phyloP scores from a whole-genome alignment of 176 grass and related monocot species.

The Eragrostis curvula region DNA sequence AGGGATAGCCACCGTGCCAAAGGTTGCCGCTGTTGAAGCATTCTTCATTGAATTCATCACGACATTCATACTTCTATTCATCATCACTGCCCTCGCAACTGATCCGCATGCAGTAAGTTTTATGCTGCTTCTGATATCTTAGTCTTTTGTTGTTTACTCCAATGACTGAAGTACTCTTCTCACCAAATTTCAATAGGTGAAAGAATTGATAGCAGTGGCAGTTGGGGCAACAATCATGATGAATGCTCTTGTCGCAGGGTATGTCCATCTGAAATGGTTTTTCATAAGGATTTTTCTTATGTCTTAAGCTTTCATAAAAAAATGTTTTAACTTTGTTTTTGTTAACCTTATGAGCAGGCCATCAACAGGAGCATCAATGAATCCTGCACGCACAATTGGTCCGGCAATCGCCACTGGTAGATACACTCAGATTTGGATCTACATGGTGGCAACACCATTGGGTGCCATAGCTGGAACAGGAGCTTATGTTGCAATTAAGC shows the following conservation, averaged over 20 bases:
- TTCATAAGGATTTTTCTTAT: neutral
- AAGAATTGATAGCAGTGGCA: slow-evolving; percentile 58
- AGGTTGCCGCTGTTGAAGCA: slow-evolving; percentile 22
- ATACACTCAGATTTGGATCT: slow-evolving; percentile 48
- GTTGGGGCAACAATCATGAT: slow-evolving; percentile 53
- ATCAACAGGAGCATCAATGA: slow-evolving; percentile 55
- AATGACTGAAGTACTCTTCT: slow-evolving; percentile 14
- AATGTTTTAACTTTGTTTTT: neutral
- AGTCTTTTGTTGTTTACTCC: neutral
- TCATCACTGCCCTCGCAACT: slow-evolving; percentile 58
- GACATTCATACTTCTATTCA: slow-evolving; percentile 71
- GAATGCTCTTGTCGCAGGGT: slow-evolving; percentile 56
- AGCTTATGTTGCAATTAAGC: slow-evolving; percentile 38
- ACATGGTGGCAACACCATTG: slow-evolving; percentile 30
- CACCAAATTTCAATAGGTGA: slow-evolving; percentile 36
- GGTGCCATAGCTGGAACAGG: slow-evolving; percentile 47
- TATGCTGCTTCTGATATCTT: neutral
- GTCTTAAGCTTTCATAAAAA: neutral
- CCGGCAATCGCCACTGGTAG: slow-evolving; percentile 39
- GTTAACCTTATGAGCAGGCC: slow-evolving; percentile 13
- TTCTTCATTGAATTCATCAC: slow-evolving; percentile 79
- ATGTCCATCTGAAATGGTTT: neutral
- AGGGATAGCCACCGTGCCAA: slow-evolving; percentile 54
- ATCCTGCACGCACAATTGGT: slow-evolving; percentile 42
- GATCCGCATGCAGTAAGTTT: slow-evolving; percentile 53